Percentiles rank a stretch among this genome's conserved stretches.
Conservation (phyloP, 345 rosid species). For the Erysimum cheiranthoides region DNA sequence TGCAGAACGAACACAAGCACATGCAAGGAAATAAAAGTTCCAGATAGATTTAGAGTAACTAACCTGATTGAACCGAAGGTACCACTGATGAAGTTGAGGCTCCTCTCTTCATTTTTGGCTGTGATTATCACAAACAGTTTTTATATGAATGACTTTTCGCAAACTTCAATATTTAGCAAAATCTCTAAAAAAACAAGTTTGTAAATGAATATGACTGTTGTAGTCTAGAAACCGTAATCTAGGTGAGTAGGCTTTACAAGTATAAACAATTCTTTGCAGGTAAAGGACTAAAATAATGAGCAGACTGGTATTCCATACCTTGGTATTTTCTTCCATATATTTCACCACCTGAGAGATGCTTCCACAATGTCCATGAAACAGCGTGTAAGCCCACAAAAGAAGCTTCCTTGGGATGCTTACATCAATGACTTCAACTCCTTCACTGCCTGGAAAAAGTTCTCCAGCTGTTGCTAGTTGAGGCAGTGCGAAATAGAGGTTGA, state of each 20-base stretch:
- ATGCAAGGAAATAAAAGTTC: constrained; percentile 1
- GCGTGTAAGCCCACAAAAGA: constrained; percentile 87
- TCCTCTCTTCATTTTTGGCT: constrained; percentile 85
- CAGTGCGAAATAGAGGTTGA: constrained; percentile 70
- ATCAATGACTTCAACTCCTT: constrained; percentile 84
- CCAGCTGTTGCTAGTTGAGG: constrained; percentile 54
- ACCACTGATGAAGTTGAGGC: constrained; percentile 49
- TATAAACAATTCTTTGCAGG: constrained; percentile 19
- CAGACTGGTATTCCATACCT: constrained; percentile 56
- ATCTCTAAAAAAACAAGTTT: constrained; percentile 4
- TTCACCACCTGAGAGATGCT: constrained; percentile 78
- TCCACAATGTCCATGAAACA: constrained; percentile 75
- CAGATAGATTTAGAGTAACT: constrained; percentile 34
- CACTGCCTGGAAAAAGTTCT: constrained; percentile 54
- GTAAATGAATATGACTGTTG: constrained; percentile 11
- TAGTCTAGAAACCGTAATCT: constrained; percentile 4
- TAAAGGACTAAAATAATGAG: constrained; percentile 6
- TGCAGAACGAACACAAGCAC: constrained; percentile 17
- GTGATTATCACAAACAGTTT: constrained; percentile 38
- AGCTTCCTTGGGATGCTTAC: constrained; percentile 91
- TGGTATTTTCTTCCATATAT: constrained; percentile 85
- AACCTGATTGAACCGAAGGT: constrained; percentile 62
- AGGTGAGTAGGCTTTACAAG: constrained; percentile 25
- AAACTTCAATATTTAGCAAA: constrained; percentile 27
- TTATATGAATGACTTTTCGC: not conserved